Conservation (phyloP, 2,329 filamentous ascomycete genomes). For the Cercospora berteroae region DNA sequence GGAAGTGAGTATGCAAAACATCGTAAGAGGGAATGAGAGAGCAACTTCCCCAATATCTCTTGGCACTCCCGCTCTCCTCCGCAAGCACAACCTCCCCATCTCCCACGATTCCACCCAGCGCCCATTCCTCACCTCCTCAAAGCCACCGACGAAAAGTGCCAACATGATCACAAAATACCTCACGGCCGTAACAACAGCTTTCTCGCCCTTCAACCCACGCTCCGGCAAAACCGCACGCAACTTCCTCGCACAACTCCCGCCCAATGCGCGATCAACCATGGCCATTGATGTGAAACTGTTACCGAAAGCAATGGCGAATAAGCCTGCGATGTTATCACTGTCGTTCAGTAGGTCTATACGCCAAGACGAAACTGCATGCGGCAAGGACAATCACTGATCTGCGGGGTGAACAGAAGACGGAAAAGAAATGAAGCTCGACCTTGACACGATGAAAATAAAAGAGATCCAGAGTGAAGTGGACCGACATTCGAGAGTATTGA, state of each 20-base stretch:
- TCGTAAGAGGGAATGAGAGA: no score
- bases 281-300: constrained; percentile 75
- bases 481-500: constrained; percentile 77
- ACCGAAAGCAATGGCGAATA: constrained; percentile 61
- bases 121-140: not conserved
- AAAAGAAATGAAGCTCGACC: constrained; percentile 80
- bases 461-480: constrained; percentile 86
- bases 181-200: constrained; percentile 78
- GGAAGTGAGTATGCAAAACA: no score
- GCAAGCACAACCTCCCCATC: not conserved
- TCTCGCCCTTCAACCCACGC: constrained; percentile 84
- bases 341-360: constrained; percentile 71
- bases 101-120: not conserved
- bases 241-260: constrained; percentile 81
- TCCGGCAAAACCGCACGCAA: constrained; percentile 76
- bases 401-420: no score
- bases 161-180: constrained; percentile 81
- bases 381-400: constrained; percentile 20
- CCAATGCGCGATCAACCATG: constrained; percentile 72
- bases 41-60: not conserved
- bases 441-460: constrained; percentile 78
- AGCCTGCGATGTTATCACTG: constrained; percentile 67
- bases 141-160: not conserved
- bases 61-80: constrained; percentile 2
- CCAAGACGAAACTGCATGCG: not conserved